Conservation (phyloP, 2,329 filamentous ascomycete species). For the Neonectria ditissima region DNA sequence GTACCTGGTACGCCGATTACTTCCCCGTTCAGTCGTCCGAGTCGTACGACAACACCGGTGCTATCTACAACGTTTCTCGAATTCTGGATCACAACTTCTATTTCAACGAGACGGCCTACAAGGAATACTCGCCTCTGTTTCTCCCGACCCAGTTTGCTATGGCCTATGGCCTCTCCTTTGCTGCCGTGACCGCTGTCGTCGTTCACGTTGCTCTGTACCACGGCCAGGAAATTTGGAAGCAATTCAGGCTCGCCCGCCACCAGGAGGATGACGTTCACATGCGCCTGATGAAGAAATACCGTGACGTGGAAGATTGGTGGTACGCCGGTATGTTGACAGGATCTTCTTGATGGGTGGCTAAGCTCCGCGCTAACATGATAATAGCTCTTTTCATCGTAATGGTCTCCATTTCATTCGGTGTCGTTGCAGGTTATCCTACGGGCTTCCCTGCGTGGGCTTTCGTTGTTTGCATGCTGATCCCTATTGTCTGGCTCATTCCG, state of each 20-base stretch:
- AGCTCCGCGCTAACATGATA: conserved; percentile 24
- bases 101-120: conserved; percentile 72
- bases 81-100: conserved; percentile 67
- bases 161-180: conserved; percentile 73
- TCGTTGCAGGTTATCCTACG: conserved; percentile 67
- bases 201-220: conserved; percentile 68
- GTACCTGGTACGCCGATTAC: conserved; percentile 68
- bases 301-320: conserved; percentile 71
- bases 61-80: conserved; percentile 68
- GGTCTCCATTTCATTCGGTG: conserved; percentile 66
- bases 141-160: conserved; percentile 72
- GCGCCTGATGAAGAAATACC: conserved; percentile 71
- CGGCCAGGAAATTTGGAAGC: conserved; percentile 65
- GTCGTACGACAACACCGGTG: conserved; percentile 73
- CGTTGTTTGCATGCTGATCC: conserved; percentile 67
- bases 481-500: conserved; percentile 69
- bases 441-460: conserved; percentile 70
- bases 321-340: conserved; percentile 59
- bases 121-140: conserved; percentile 74
- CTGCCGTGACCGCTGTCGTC: conserved; percentile 72
- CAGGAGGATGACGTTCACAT: conserved; percentile 71
- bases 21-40: conserved; percentile 71
- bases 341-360: conserved; percentile 40
- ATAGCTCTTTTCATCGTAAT: conserved; percentile 63
- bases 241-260: conserved; percentile 65